Base-by-base conservation (phyloP, 208 protist species). In the Leishmania aethiopica region DNA sequence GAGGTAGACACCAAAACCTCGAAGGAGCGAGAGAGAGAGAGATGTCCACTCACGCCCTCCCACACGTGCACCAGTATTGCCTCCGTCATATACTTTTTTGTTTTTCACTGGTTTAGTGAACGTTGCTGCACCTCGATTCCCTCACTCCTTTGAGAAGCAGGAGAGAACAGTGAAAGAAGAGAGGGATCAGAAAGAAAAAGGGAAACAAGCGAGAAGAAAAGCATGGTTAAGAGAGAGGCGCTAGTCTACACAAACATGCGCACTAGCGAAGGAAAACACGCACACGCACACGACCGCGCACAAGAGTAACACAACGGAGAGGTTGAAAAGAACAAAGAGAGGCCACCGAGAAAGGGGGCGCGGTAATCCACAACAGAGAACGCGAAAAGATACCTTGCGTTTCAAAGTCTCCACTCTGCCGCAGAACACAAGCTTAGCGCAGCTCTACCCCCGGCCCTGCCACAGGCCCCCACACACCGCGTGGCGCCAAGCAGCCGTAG, bases 191-290 rank as follows among this genome's bases (percentile, higher is more conserved):
- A 76, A 59, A 83, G 53, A 28, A 17, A 37, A 4, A 53, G 55
- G 55, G 45, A 83, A 49, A 83, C 32, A 78, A 74, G 13, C 45
- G 0, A 47, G 45, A 47, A 47, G 45, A 47, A 67, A 22, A 25
- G 42, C 22, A 53, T 32, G 5, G 4, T 4, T 32, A 67, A 37
- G 62, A 67, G n/a, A 67, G n/a, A 35, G 7, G 62, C 32, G 45
- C 67, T 0, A 73, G 7, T 51, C 22, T 11, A 73, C 67, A n/a
- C 40, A 40, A 17, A 35, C 66, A 71, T 28, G 49, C 19, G 15
- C 13, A 35, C 11, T 10, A 69, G 4, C 8, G 13, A 5, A 19
- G 13, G 13, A 35, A 35, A 69, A 22, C 3, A 42, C 28, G 11
- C 28, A 35, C 11, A 42, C 13, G 32, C 13, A 69, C n/a, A 40